phyloP scores from a whole-genome alignment of 306 rosid species.

The Cucurbita pepo region DNA sequence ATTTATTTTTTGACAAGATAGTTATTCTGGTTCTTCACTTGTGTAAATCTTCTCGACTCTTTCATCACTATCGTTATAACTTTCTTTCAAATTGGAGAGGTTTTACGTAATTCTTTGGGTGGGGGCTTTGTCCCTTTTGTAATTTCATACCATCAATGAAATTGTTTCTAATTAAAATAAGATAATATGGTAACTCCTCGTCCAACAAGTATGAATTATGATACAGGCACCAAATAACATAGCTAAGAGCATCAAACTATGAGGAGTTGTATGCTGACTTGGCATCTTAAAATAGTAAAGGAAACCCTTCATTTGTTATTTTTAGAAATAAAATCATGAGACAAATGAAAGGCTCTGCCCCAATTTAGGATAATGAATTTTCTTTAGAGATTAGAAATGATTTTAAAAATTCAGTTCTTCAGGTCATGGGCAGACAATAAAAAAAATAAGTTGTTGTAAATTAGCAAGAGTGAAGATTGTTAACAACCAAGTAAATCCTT shows the following conservation, averaged over 20 bases:
- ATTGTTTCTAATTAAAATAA: not conserved
- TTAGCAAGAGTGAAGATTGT: not conserved
- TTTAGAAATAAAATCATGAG: not conserved
- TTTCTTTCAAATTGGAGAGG: no score
- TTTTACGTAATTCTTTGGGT: no score
- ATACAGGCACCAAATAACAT: not conserved
- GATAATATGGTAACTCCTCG: not conserved
- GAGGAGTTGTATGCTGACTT: not conserved
- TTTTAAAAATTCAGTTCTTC: not conserved
- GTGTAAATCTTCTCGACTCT: not conserved
- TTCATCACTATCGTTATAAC: not conserved
- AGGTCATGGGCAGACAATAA: not conserved
- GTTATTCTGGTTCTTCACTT: no score
- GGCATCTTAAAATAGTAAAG: not conserved
- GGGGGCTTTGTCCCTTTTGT: no score
- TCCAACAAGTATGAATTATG: not conserved
- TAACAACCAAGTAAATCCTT: conserved; percentile 1
- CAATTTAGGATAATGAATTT: not conserved
- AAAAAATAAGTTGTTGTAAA: not conserved
- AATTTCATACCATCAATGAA: not conserved
- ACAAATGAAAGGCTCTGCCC: not conserved
- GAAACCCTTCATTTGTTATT: not conserved
- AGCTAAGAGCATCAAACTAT: not conserved
- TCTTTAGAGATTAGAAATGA: not conserved
- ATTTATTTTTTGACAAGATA: no score